Percentiles rank a stretch among this genome's conserved stretches.
phyloP scores from a whole-genome alignment of 306 rosid species.

The Dicorynia guianensis region DNA sequence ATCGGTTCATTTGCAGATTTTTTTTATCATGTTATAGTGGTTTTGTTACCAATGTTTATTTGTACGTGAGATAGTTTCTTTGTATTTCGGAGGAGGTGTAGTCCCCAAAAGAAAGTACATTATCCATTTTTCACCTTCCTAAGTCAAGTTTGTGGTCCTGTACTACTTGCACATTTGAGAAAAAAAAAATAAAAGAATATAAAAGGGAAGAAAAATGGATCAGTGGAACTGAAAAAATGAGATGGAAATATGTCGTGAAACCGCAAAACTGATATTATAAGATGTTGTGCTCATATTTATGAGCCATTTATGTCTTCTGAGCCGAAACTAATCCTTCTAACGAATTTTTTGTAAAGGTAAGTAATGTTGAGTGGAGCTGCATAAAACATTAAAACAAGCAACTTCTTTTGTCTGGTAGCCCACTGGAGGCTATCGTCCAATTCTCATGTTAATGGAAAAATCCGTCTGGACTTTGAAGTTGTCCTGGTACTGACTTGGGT shows the following conservation, averaged over 20 bases:
- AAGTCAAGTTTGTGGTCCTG: too few species aligned
- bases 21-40: neutral
- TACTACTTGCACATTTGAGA: too few species aligned
- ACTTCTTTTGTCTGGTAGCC: slow-evolving; percentile 13
- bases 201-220: too few species aligned
- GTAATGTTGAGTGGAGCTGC: slow-evolving; percentile 1
- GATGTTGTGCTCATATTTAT: slow-evolving; percentile 1
- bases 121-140: too few species aligned
- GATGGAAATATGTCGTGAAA: neutral
- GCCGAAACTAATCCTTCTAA: neutral
- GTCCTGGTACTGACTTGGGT: neutral
- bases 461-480: neutral
- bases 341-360: slow-evolving; percentile 10
- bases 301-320: neutral
- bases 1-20: too few species aligned
- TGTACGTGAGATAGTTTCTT: neutral
- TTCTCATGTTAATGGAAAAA: slow-evolving; percentile 1
- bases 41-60: neutral
- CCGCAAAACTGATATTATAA: neutral
- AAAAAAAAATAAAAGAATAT: too few species aligned
- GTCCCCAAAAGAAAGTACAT: neutral
- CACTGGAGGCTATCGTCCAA: neutral
- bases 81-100: neutral
- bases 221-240: neutral
- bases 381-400: neutral